A percentile compares a stretch with the other conserved stretches of the same genome.
Evolutionary conservation across 345 rosid genomes (phyloP).

Genomic region (Capsella bursapastoris): DNA sequence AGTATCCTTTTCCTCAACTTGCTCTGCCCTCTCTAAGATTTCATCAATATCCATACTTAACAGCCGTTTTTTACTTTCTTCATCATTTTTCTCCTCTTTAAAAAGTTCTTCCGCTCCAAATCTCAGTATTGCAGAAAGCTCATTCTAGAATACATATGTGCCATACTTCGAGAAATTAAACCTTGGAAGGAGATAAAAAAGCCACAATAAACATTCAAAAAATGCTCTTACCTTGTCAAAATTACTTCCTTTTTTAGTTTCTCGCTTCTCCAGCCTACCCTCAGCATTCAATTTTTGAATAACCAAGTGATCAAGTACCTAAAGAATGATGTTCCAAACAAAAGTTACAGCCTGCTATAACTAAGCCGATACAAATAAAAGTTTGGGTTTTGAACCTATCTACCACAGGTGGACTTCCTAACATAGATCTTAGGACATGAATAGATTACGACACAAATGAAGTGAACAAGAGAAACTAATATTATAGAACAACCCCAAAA

Average conservation of each 20-base stretch:
- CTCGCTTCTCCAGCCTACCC: conserved; percentile 99
- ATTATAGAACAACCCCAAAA: background rate
- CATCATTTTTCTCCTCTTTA: conserved; percentile 95
- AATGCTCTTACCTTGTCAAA: conserved; percentile 84
- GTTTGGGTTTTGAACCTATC: conserved; percentile 15
- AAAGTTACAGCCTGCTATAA: conserved; percentile 24
- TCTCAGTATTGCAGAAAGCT: conserved; percentile 95
- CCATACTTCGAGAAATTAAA: conserved; percentile 2
- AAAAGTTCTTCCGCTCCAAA: conserved; percentile 99
- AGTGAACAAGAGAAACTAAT: conserved; percentile 1
- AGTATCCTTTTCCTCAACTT: conserved; percentile 83
- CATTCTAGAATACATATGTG: conserved; percentile 60
- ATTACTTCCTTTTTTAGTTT: conserved; percentile 81
- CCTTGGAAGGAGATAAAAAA: conserved; percentile 9
- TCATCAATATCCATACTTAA: conserved; percentile 97
- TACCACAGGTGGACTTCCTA: conserved; percentile 17
- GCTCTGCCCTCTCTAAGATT: conserved; percentile 97
- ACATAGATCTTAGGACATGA: conserved; percentile 19
- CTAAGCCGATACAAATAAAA: conserved; percentile 1
- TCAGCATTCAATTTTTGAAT: conserved; percentile 99
- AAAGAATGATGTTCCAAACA: conserved; percentile 36
- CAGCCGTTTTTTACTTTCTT: conserved; percentile 91
- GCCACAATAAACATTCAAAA: background rate
- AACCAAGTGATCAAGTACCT: conserved; percentile 99
- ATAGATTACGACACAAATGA: conserved; percentile 6